Evolutionary conservation across 495 filamentous ascomycete species (phyloP).

Genomic region (Xylaria venustula): DNA sequence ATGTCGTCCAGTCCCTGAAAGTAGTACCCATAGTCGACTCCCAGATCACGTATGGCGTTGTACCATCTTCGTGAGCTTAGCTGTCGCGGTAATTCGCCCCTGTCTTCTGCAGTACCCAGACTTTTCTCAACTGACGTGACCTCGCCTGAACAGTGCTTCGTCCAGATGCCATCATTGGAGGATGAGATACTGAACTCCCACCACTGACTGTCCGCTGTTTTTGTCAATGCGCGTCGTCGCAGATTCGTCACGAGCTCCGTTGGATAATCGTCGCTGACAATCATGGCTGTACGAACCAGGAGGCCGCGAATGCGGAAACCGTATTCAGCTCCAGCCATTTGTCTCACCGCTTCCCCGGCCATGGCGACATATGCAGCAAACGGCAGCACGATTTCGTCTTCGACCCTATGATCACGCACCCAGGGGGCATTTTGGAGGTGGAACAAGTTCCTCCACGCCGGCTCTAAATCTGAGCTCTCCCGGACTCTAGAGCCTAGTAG

Average conservation of each 20-base stretch:
- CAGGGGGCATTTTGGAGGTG: conserved; percentile 39
- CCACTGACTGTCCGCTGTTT: conserved; percentile 39
- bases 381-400: conserved; percentile 45
- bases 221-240: conserved; percentile 32
- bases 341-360: conserved; percentile 45
- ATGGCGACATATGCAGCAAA: conserved; percentile 48
- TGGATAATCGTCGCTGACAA: conserved; percentile 18
- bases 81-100: too few species aligned
- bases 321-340: conserved; percentile 28
- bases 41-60: conserved; percentile 21
- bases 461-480: conserved; percentile 36
- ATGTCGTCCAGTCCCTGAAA: neutral
- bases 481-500: conserved; percentile 38
- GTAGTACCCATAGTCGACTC: neutral
- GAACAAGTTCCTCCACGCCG: conserved; percentile 41
- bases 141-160: conserved; percentile 42
- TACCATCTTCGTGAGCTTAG: conserved; percentile 13
- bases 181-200: conserved; percentile 48
- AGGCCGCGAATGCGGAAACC: conserved; percentile 32
- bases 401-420: conserved; percentile 43
- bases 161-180: conserved; percentile 37
- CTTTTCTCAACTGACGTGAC: conserved; percentile 7
- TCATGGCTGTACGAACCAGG: conserved; percentile 28
- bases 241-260: conserved; percentile 40
- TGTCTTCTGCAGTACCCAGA: too few species aligned